Conservation (phyloP, 768 basidiomycete species). For the Agaricus sinodeliciosus region DNA sequence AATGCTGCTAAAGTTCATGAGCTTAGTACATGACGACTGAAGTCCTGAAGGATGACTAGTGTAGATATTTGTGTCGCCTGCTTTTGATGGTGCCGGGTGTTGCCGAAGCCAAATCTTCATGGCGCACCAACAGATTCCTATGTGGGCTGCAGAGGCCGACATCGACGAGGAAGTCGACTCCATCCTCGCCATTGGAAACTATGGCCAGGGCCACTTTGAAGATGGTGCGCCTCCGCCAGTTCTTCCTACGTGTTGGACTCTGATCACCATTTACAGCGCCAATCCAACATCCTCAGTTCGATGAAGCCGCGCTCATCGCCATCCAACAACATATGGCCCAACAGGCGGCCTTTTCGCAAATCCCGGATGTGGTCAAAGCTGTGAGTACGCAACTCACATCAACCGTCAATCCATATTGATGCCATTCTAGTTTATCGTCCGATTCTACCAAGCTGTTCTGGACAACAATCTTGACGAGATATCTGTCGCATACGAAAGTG, state of each 20-base stretch:
- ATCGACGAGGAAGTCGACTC: constrained; percentile 79
- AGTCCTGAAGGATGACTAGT: too few species aligned
- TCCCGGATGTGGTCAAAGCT: constrained; percentile 86
- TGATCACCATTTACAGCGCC: constrained; percentile 26
- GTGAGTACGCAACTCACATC: constrained; percentile 34
- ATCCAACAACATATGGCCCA: constrained; percentile 84
- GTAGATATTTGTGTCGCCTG: too few species aligned
- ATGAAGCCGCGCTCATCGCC: constrained; percentile 61
- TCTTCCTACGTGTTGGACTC: not conserved
- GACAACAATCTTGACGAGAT: constrained; percentile 90
- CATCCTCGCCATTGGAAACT: constrained; percentile 59
- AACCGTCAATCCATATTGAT: constrained; percentile 5
- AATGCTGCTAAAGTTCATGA: too few species aligned
- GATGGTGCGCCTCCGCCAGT: constrained; percentile 38
- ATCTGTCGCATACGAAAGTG: constrained; percentile 89
- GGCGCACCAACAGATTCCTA: constrained; percentile 58
- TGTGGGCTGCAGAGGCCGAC: constrained; percentile 78
- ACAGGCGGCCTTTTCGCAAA: constrained; percentile 73
- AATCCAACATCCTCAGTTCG: constrained; percentile 56
- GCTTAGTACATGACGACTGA: too few species aligned
- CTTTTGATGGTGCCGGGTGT: too few species aligned
- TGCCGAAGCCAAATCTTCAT: constrained; percentile 15
- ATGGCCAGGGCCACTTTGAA: constrained; percentile 65
- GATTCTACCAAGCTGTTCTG: constrained; percentile 89
- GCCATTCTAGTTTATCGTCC: constrained; percentile 74